Evolutionary conservation across 2,329 filamentous ascomycete species (phyloP), one percentile per base, ranked within the genome.

Genomic region (Apiospora hydei): DNA sequence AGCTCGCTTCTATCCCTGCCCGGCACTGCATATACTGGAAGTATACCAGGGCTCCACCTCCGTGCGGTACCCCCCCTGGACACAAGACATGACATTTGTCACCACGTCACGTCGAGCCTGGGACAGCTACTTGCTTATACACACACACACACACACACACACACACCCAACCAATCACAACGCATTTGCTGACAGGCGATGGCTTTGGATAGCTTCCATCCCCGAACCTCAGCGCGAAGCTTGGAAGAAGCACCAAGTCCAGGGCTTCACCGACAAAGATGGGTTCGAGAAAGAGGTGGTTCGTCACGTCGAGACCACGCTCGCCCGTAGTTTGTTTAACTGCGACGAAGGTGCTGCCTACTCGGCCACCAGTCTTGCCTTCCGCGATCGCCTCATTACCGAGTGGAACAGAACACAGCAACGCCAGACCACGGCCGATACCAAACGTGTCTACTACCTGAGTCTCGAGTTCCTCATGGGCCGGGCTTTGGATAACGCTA

Each of bases 401-500:
- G 94, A 97, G 77, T 99, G 96, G 96, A 99, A 98, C 86, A 95
- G 92, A 84, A 99, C 96, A 67, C 96, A 99, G 85, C 96, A 99
- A 86, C 92, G 92, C 73, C 96, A 99, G 84, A 98, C 96, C 0
- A 94, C 93, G 78, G 88, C 89, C 72, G 96, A 98, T 81, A 91
- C 91, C 83, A 99, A 99, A 88, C 91, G 96, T 74, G 90, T 99
- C 77, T 99, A 99, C 86, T 99, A 99, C 82, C 89, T 99, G 73
- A 98, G 95, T 77, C 90, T 99, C 72, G 96, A 99, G 84, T 99
- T 99, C 79, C 85, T 99, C 79, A 99, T 99, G 96, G 96, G 96
- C 57, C 89, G 96, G 80, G 93, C 96, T 67, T 86, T 99, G 75
- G 96, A 99, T 87, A 99, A 99, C 89, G 96, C 96, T 75, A 98